Evolutionary conservation across 495 filamentous ascomycete genomes (phyloP).

Genomic region (Saxophila tyrrhenica): DNA sequence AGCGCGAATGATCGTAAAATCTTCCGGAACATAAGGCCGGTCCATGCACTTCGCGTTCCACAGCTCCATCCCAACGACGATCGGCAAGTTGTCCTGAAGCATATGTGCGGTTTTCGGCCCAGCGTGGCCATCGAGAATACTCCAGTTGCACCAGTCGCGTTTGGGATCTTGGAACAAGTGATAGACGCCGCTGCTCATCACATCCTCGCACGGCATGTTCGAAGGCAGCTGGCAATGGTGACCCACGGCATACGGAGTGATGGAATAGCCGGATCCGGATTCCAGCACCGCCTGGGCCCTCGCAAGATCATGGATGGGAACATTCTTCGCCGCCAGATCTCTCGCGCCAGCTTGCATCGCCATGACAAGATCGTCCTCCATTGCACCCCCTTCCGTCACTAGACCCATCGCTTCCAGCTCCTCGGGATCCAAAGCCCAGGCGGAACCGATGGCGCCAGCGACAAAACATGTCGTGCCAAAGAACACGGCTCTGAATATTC

Average conservation of each 20-base stretch:
- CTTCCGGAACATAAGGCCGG: conserved; percentile 9
- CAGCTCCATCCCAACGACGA: not conserved
- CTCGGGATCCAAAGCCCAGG: not conserved
- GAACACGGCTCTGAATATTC: conserved; percentile 2
- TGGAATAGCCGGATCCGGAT: not conserved
- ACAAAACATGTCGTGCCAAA: not conserved
- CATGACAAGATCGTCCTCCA: conserved; percentile 1
- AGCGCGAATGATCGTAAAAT: conserved; percentile 20
- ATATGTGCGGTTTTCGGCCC: conserved; percentile 8
- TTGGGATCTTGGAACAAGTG: not conserved
- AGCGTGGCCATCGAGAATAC: conserved; percentile 14
- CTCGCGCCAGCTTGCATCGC: conserved; percentile 2
- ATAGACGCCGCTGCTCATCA: conserved; percentile 1
- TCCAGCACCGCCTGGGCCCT: conserved; percentile 5
- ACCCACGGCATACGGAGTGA: conserved; percentile 1
- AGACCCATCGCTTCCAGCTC: not conserved
- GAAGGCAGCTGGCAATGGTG: conserved; percentile 8
- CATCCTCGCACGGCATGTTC: conserved; percentile 15
- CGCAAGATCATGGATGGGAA: conserved; percentile 5
- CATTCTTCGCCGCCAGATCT: not conserved
- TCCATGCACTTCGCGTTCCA: not conserved
- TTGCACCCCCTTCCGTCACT: not conserved
- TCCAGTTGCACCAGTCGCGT: conserved; percentile 9
- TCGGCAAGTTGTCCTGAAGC: conserved; percentile 1
- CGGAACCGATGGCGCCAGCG: not conserved